A percentile compares a stretch with the other conserved stretches of the same genome.
These are phyloP conservation scores for Przewalskia tangutica DNA, from an alignment of 257 asterid species.

Conservation along the genomic window DNA sequence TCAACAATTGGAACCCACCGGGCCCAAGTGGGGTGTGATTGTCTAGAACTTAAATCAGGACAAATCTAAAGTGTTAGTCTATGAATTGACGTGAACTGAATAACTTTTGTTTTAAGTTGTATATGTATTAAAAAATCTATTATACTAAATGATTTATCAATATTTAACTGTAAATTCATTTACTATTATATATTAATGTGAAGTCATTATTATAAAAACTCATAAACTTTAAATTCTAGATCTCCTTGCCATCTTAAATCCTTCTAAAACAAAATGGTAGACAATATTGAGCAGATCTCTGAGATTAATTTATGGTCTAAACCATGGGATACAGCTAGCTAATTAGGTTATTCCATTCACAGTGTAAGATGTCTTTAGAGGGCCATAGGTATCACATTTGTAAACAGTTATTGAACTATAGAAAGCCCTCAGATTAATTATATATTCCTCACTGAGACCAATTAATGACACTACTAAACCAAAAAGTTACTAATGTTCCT, in stretches of 20 bases:
- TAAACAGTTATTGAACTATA: background rate
- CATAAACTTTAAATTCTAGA: background rate
- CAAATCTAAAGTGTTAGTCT: no score
- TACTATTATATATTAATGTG: background rate
- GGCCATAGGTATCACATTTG: background rate
- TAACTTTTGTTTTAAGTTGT: background rate
- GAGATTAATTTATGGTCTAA: background rate
- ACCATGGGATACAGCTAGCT: background rate
- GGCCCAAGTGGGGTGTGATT: background rate
- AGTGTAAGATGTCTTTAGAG: background rate
- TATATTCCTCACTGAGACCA: no score
- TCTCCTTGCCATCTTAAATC: background rate
- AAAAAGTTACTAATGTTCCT: background rate
- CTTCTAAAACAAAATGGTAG: background rate
- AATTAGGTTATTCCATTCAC: background rate
- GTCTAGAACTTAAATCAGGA: background rate
- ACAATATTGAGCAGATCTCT: background rate
- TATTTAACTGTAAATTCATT: no score
- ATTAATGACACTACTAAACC: background rate
- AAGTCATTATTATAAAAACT: background rate
- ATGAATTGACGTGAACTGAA: background rate
- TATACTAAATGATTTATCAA: no score
- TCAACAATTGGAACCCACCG: background rate
- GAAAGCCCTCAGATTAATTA: background rate
- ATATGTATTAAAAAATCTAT: no score